These are phyloP conservation scores for Syncephalastrum racemosum DNA, from an alignment of 371 early-diverging fungal genomes.

Conservation along the genomic window DNA sequence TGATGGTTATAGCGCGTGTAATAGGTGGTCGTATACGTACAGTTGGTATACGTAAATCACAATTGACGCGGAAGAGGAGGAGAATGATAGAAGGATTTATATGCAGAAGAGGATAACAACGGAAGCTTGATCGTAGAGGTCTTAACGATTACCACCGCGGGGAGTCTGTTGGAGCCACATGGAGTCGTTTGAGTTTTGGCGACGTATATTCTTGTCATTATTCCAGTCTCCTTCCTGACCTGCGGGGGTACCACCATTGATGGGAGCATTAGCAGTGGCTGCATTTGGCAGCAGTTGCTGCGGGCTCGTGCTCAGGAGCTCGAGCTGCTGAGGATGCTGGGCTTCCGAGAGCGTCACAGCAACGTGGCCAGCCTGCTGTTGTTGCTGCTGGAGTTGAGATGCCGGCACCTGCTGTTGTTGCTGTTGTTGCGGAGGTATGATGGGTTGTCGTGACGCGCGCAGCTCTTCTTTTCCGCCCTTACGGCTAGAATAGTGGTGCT, in stretches of 20 bases:
- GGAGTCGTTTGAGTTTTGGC: slow-evolving; percentile 22
- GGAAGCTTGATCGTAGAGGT: background rate
- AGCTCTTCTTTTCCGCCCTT: slow-evolving; percentile 2
- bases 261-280: too few relatives aligned
- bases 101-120: too few relatives aligned
- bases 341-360: slow-evolving; percentile 1
- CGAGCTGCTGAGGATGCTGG: background rate
- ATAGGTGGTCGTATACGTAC: too few relatives aligned
- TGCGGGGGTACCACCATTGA: too few relatives aligned
- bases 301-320: too few relatives aligned
- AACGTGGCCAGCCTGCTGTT: slow-evolving; percentile 2
- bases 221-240: slow-evolving; percentile 7
- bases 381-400: background rate
- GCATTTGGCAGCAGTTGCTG: too few relatives aligned
- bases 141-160: slow-evolving; percentile 14
- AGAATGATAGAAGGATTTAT: too few relatives aligned
- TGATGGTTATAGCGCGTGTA: too few relatives aligned
- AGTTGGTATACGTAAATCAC: too few relatives aligned
- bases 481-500: slow-evolving; percentile 8
- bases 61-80: too few relatives aligned
- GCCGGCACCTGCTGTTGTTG: background rate
- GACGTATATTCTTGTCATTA: slow-evolving; percentile 9
- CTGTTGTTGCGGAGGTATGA: background rate
- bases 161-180: slow-evolving; percentile 28
- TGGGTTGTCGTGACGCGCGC: background rate